A percentile compares a stretch with the other conserved stretches of the same genome.
These are phyloP conservation scores for Penicillium freii DNA, from an alignment of 2,329 filamentous ascomycete species.

Conservation along the genomic window DNA sequence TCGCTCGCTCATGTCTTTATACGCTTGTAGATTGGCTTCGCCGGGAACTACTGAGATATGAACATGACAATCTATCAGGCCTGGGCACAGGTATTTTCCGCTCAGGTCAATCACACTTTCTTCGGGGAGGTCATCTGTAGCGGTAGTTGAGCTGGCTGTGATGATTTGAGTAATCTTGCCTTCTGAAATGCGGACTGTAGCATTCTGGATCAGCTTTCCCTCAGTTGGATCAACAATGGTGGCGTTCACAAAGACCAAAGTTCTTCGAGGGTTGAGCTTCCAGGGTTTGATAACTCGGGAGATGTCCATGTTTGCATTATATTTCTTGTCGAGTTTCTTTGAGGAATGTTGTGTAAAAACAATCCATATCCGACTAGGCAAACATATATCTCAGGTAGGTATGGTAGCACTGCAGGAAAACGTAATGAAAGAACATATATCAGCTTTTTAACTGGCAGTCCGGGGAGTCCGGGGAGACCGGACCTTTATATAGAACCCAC, in stretches of 20 bases:
- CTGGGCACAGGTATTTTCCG: conserved; percentile 50
- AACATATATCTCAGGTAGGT: neutral
- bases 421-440: neutral
- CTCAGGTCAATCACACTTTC: conserved; percentile 38
- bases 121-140: neutral
- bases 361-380: neutral
- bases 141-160: neutral
- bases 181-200: conserved; percentile 16
- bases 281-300: conserved; percentile 20
- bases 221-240: conserved; percentile 21
- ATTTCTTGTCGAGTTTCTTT: neutral
- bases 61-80: conserved; percentile 55
- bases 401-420: neutral
- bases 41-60: conserved; percentile 51
- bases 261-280: conserved; percentile 14
- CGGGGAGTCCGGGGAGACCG: neutral
- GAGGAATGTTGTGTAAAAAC: neutral
- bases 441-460: neutral
- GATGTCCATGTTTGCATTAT: conserved; percentile 14
- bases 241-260: conserved; percentile 14
- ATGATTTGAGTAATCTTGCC: conserved; percentile 15
- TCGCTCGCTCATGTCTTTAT: conserved; percentile 19
- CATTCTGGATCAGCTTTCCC: conserved; percentile 15
- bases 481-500: neutral
- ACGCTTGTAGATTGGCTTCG: conserved; percentile 22